Evolutionary conservation across 371 early-diverging fungal species (phyloP).

Genomic region (Batkoa obscura): DNA sequence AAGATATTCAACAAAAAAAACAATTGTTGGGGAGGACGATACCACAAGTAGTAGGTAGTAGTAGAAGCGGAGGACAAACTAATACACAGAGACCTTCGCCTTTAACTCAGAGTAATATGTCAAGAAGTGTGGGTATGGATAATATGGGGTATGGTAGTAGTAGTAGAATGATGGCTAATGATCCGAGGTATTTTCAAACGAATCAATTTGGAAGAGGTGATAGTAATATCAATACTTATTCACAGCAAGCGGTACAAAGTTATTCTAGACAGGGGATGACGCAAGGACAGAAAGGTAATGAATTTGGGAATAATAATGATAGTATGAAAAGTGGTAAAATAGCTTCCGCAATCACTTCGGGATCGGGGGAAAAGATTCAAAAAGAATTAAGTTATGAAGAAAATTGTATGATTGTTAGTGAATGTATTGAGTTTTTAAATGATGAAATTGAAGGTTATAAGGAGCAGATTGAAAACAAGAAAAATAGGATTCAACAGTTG

Average conservation of each 20-base stretch:
- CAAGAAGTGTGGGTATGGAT: neutral
- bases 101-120: neutral
- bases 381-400: neutral
- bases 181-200: no score
- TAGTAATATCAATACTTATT: no score
- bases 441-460: neutral
- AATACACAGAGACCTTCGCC: neutral
- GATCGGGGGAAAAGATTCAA: neutral
- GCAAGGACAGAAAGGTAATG: neutral
- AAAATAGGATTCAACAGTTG: neutral
- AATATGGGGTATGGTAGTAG: no score
- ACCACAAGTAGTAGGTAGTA: neutral
- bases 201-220: no score
- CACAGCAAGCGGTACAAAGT: neutral
- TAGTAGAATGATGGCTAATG: no score
- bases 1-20: no score
- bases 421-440: neutral
- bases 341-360: neutral
- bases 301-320: neutral
- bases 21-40: no score
- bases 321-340: no score
- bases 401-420: neutral
- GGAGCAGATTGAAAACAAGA: neutral
- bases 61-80: neutral
- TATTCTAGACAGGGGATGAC: neutral